Percentiles rank a stretch among this genome's conserved stretches.
phyloP scores from a whole-genome alignment of 495 filamentous ascomycete genomes.

The Penicillium flavigenum region DNA sequence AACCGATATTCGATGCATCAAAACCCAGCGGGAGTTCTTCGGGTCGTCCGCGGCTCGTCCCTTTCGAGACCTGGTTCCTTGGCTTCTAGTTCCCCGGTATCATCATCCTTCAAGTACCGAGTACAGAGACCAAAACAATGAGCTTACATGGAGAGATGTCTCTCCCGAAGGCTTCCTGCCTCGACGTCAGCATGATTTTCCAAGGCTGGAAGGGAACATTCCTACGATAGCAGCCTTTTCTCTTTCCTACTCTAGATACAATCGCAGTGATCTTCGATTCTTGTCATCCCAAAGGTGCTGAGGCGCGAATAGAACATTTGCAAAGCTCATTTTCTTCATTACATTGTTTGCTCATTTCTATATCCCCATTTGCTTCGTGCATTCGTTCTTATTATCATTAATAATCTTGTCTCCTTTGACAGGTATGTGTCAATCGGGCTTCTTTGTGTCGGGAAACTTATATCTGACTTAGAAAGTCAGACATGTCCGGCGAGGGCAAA shows the following conservation, averaged over 20 bases:
- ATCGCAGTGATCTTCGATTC: not conserved
- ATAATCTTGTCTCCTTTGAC: not conserved
- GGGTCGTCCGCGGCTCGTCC: slow-evolving; percentile 17
- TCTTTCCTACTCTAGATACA: not conserved
- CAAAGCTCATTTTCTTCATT: not conserved
- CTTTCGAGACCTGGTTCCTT: not conserved
- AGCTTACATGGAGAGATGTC: not conserved
- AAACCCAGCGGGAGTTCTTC: slow-evolving; percentile 16
- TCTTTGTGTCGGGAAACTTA: not conserved
- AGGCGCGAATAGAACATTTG: no score
- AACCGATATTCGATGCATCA: slow-evolving; percentile 31
- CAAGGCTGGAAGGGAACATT: not conserved
- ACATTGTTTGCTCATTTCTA: not conserved
- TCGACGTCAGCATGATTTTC: slow-evolving; percentile 44
- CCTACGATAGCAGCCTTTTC: not conserved
- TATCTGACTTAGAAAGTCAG: not conserved
- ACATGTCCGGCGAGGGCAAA: slow-evolving; percentile 23
- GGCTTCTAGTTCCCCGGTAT: not conserved
- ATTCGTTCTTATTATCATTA: not conserved
- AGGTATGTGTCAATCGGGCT: not conserved
- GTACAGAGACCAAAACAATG: not conserved
- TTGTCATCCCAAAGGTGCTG: not conserved
- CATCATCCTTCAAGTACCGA: not conserved
- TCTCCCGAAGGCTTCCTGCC: slow-evolving; percentile 19
- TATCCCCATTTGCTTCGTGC: not conserved